Evolutionary conservation across 805 yeast species (phyloP), one percentile per base, ranked within the genome.

Genomic region (Saccharomycopsis malanga): DNA sequence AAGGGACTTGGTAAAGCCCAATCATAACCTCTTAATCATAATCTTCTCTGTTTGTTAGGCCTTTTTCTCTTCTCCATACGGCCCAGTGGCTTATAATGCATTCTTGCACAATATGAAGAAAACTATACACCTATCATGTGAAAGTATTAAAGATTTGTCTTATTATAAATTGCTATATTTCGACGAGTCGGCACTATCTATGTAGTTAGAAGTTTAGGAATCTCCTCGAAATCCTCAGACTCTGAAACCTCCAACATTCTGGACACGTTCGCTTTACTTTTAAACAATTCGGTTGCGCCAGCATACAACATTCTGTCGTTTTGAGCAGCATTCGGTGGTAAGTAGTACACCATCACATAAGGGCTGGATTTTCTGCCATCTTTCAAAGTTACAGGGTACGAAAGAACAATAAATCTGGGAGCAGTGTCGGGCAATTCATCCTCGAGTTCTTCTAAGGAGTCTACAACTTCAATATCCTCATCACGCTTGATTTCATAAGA

Each of bases 291-390:
- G 20, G 86, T 76, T 2, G 95, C 94, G 3, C 93, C 95, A 0
- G 96, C 97, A 57, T 87, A 88, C 42, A 86, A 65, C 97, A 88
- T 89, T 62, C 83, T 80, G 58, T 75, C 70, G 46, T 83, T 85
- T 60, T 83, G 91, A 15, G 85, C 82, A n/a, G 87, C 72, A 0
- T 95, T 87, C 22, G 81, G 82, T 3, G 97, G 97, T 51, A 86
- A 74, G 81, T 89, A 89, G 62, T 87, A 89, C n/a, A 89, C 56
- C 60, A 89, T 63, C 1, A 88, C 86, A 52, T 83, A 72, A 2
- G 96, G 96, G 7, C 77, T 72, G 40, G 79, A 73, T 57, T 75
- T 72, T 46, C 94, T 71, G 0, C 95, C 95, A 57, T 88, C 96
- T 27, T 67, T 61, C 6, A 74, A 63, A 21, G 74, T 76, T 57